Evolutionary conservation across 345 rosid genomes (phyloP).

Genomic region (Mallotus nudiflorus): DNA sequence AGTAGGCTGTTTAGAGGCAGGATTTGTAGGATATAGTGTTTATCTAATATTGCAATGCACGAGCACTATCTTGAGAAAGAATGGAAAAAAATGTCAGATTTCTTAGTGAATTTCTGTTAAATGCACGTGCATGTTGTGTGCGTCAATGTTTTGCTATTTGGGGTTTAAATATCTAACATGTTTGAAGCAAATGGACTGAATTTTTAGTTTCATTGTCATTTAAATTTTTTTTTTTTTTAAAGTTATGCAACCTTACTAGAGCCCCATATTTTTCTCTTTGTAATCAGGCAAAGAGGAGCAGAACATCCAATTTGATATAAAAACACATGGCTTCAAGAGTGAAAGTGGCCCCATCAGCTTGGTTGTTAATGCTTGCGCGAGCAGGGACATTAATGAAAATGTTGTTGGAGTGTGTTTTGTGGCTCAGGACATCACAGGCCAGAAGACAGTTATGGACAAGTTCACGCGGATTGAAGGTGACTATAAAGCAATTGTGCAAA

Average conservation of each 20-base stretch:
- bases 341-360: conserved; percentile 79
- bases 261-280: conserved; percentile 10
- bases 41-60: too few species aligned
- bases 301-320: conserved; percentile 78
- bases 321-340: conserved; percentile 59
- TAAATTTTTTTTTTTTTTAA: neutral
- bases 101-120: too few species aligned
- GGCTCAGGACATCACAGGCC: conserved; percentile 94
- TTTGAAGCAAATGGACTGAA: neutral
- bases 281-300: conserved; percentile 88
- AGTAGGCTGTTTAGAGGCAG: too few species aligned
- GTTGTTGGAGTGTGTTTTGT: conserved; percentile 95
- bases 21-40: too few species aligned
- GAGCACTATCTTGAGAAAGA: too few species aligned
- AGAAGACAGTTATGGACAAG: conserved; percentile 92
- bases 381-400: conserved; percentile 74
- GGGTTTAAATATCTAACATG: neutral
- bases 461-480: conserved; percentile 97
- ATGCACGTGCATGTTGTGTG: neutral
- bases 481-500: conserved; percentile 88
- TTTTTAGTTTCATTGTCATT: neutral
- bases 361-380: conserved; percentile 88
- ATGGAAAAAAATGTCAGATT: too few species aligned
- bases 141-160: neutral
- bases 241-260: neutral